Evolutionary conservation across 78 protist genomes (phyloP).

Genomic region (Planoprotostelium fungivorum): DNA sequence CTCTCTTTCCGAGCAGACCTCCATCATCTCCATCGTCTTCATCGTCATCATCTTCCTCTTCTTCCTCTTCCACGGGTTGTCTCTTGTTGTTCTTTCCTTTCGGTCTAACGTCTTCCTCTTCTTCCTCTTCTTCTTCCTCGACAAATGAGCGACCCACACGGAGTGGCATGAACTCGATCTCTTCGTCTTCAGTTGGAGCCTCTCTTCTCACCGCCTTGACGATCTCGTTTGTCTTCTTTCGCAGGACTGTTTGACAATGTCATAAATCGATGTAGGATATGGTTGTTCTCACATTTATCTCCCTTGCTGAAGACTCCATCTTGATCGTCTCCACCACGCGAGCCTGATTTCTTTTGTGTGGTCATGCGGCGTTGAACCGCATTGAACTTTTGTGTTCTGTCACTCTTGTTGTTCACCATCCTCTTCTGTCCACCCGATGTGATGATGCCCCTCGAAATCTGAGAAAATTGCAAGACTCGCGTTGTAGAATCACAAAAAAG

Average conservation of each 20-base stretch:
- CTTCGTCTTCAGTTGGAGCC: background rate
- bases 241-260: background rate
- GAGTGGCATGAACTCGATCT: background rate
- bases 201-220: background rate
- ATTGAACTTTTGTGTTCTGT: no score
- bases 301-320: background rate
- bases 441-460: no score
- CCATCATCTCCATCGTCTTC: constrained; percentile 23
- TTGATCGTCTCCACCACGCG: background rate
- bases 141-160: constrained; percentile 20
- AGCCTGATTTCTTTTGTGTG: no score
- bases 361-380: no score
- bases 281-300: background rate
- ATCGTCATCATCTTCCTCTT: constrained; percentile 17
- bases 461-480: no score
- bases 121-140: constrained; percentile 53
- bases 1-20: constrained; percentile 39
- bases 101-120: background rate
- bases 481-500: no score
- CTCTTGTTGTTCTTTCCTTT: no score
- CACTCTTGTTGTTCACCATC: no score
- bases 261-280: background rate
- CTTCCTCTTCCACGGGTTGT: constrained; percentile 5
- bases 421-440: no score
- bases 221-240: background rate